phyloP scores from a whole-genome alignment of 2,329 filamentous ascomycete genomes.

The Lachnellula willkommii region DNA sequence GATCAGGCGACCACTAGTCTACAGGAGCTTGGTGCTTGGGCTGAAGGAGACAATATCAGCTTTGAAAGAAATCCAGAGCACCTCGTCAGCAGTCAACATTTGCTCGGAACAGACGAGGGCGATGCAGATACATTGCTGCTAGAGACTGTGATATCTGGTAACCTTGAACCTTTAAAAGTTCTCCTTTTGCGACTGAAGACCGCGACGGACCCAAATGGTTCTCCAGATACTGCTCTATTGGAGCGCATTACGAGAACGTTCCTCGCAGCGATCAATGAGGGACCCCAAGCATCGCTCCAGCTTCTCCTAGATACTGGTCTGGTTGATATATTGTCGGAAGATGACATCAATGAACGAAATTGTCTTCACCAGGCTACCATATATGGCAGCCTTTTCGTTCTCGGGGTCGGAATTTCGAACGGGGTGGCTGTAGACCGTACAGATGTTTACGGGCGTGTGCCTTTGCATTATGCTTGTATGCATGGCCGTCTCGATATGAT shows the following conservation, averaged over 20 bases:
- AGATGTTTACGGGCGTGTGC: slow-evolving; percentile 91
- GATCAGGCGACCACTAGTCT: slow-evolving; percentile 96
- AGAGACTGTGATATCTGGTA: slow-evolving; percentile 79
- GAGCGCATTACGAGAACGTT: slow-evolving; percentile 88
- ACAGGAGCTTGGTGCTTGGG: slow-evolving; percentile 92
- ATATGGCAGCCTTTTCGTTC: slow-evolving; percentile 75
- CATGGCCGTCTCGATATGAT: slow-evolving; percentile 85
- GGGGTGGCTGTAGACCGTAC: slow-evolving; percentile 73
- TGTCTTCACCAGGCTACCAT: slow-evolving; percentile 96
- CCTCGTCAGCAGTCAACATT: slow-evolving; percentile 59
- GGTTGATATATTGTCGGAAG: slow-evolving; percentile 87
- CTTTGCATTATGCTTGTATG: slow-evolving; percentile 93
- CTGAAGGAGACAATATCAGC: slow-evolving; percentile 88
- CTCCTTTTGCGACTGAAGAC: slow-evolving; percentile 68
- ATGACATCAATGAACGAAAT: slow-evolving; percentile 96
- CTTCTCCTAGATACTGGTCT: slow-evolving; percentile 73
- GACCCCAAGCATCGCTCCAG: slow-evolving; percentile 68
- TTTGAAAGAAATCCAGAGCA: slow-evolving; percentile 61
- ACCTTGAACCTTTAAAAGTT: slow-evolving; percentile 70
- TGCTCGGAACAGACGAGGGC: slow-evolving; percentile 73
- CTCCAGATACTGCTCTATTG: slow-evolving; percentile 50
- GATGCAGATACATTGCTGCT: slow-evolving; percentile 85
- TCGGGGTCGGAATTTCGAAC: slow-evolving; percentile 68
- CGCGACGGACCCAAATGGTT: slow-evolving; percentile 50
- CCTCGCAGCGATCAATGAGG: slow-evolving; percentile 81